Conservation (phyloP, 306 rosid genomes). For the Prunus campanulata region DNA sequence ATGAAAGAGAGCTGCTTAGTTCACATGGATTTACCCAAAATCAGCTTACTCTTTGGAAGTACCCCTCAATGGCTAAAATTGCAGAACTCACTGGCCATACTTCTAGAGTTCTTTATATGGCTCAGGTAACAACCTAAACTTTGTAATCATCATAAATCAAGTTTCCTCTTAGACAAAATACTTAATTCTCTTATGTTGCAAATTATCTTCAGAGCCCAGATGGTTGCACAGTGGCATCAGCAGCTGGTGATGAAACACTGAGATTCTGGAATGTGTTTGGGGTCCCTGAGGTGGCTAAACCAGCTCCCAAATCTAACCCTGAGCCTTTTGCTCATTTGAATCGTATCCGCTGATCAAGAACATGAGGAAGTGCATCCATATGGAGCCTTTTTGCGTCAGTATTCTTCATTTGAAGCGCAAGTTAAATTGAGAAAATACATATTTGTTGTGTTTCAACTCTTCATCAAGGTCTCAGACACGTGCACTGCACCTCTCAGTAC, state of each 20-base stretch:
- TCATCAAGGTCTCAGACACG: neutral
- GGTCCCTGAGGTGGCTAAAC: conserved; percentile 47
- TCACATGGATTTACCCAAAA: conserved; percentile 77
- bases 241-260: conserved; percentile 47
- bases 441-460: neutral
- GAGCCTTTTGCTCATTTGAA: conserved; percentile 45
- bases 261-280: conserved; percentile 51
- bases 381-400: too few relatives aligned
- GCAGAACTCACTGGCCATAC: conserved; percentile 79
- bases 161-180: neutral
- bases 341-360: conserved; percentile 32
- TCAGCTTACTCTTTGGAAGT: conserved; percentile 83
- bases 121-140: conserved; percentile 29
- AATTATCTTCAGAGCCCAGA: conserved; percentile 42
- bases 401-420: neutral
- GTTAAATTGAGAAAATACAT: neutral
- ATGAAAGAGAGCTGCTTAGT: conserved; percentile 87
- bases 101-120: conserved; percentile 75
- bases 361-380: neutral
- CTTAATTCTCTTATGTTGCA: neutral
- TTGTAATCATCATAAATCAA: neutral
- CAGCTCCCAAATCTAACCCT: conserved; percentile 32
- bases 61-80: conserved; percentile 80
- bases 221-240: conserved; percentile 53
- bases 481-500: neutral